These are phyloP conservation scores for Nicotiana rustica DNA, from an alignment of 305 asterid species.

Conservation along the genomic window DNA sequence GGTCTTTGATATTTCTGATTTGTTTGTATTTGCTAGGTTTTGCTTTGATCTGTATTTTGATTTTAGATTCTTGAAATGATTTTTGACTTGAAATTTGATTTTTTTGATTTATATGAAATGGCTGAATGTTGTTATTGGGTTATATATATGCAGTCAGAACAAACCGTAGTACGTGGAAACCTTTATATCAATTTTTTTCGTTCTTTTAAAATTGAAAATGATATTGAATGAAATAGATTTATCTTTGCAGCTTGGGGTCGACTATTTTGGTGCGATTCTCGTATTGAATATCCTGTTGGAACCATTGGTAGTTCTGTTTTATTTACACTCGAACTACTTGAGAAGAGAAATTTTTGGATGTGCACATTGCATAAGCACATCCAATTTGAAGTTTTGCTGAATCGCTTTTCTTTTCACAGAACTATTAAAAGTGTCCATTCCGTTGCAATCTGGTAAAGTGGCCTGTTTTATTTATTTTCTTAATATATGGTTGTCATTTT, in stretches of 20 bases:
- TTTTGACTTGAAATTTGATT: neutral
- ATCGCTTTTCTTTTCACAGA: neutral
- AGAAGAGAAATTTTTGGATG: neutral
- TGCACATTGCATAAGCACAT: neutral
- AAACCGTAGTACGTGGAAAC: neutral
- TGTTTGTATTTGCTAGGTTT: neutral
- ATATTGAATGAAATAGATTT: neutral
- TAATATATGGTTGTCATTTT: slow-evolving; percentile 31
- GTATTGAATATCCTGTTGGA: neutral
- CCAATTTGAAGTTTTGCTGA: neutral
- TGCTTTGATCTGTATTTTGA: neutral
- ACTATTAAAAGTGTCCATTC: slow-evolving; percentile 2
- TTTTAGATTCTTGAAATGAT: neutral
- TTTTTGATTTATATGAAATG: neutral
- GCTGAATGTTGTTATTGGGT: neutral
- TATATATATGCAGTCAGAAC: neutral
- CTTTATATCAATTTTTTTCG: neutral
- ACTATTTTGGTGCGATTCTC: neutral
- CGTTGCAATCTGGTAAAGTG: neutral
- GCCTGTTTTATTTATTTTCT: slow-evolving; percentile 26
- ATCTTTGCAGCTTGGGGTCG: neutral
- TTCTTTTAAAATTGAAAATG: neutral
- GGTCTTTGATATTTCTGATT: neutral
- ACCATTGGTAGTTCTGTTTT: neutral
- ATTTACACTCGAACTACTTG: neutral